These are phyloP conservation scores for Fusarium mangiferae DNA, from an alignment of 2,329 filamentous ascomycete genomes.

Conservation along the genomic window DNA sequence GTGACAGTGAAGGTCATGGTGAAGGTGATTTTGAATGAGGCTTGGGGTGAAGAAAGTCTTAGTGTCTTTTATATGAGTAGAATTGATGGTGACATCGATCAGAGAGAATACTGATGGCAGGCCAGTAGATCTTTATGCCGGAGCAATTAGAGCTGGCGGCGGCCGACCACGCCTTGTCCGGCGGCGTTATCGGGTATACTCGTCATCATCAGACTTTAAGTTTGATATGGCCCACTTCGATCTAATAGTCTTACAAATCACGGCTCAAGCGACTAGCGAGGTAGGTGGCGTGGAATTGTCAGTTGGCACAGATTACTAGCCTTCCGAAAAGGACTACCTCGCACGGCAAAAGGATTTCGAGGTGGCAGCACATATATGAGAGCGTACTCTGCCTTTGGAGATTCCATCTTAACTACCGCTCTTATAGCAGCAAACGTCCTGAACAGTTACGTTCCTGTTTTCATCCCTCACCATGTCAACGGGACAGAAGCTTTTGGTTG, in stretches of 20 bases:
- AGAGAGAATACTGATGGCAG: neutral
- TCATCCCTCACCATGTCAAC: neutral
- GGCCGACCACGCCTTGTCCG: too few species aligned
- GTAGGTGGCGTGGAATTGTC: neutral
- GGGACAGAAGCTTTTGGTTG: neutral
- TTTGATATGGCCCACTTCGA: neutral
- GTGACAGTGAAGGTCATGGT: neutral
- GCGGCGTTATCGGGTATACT: neutral
- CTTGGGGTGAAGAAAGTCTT: neutral
- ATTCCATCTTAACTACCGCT: neutral
- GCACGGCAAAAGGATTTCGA: neutral
- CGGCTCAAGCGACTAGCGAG: neutral
- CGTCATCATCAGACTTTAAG: neutral
- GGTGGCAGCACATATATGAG: neutral
- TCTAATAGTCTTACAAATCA: neutral
- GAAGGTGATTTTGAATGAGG: neutral
- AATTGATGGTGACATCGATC: neutral
- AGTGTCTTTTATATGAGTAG: too few species aligned
- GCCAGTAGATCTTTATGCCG: neutral
- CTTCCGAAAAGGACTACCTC: neutral
- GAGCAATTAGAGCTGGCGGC: neutral
- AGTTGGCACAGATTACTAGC: neutral
- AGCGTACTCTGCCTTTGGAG: neutral
- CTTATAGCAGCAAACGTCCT: neutral
- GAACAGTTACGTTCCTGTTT: rapidly evolving